phyloP scores from a whole-genome alignment of 441 rosid genomes.

The Arabidopsis hybrid region DNA sequence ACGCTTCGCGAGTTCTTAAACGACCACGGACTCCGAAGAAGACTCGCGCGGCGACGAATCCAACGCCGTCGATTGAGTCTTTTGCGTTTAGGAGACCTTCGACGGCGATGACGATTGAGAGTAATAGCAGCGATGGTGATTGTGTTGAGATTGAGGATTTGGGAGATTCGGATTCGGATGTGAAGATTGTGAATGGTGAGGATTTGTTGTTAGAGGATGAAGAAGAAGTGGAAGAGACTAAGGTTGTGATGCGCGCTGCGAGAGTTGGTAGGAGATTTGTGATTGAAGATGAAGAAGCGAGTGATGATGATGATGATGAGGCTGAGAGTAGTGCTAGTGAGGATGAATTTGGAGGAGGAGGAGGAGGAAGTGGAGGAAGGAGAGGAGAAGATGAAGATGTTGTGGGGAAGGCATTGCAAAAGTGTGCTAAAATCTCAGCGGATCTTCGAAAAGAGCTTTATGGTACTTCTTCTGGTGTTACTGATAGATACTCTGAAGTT shows the following conservation, averaged over 20 bases:
- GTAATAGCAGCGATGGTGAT: slow-evolving; percentile 50
- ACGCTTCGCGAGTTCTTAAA: slow-evolving; percentile 78
- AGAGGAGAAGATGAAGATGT: slow-evolving; percentile 64
- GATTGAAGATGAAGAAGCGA: slow-evolving; percentile 60
- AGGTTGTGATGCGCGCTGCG: slow-evolving; percentile 38
- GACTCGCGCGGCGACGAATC: slow-evolving; percentile 37
- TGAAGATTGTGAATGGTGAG: slow-evolving; percentile 50
- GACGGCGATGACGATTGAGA: slow-evolving; percentile 14
- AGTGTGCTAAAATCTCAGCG: slow-evolving; percentile 81
- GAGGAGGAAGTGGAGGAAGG: slow-evolving; percentile 29
- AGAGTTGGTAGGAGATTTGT: slow-evolving; percentile 76
- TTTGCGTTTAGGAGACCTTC: slow-evolving; percentile 62
- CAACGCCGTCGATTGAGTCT: slow-evolving; percentile 71
- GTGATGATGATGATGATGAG: slow-evolving; percentile 48
- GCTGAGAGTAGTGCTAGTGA: slow-evolving; percentile 66
- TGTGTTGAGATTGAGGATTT: slow-evolving; percentile 52
- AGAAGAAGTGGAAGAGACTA: slow-evolving; percentile 30
- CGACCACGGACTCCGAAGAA: slow-evolving; percentile 40
- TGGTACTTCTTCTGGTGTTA: slow-evolving; percentile 60
- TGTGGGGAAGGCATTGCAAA: slow-evolving; percentile 86
- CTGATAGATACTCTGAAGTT: slow-evolving; percentile 84
- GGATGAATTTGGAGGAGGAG: slow-evolving; percentile 48
- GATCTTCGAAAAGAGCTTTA: slow-evolving; percentile 80
- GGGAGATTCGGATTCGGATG: slow-evolving; percentile 55
- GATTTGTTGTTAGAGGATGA: slow-evolving; percentile 52